Evolutionary conservation across 2,329 filamentous ascomycete species (phyloP), one percentile per base, ranked within the genome.

Genomic region (Xylaria hypoxylon): DNA sequence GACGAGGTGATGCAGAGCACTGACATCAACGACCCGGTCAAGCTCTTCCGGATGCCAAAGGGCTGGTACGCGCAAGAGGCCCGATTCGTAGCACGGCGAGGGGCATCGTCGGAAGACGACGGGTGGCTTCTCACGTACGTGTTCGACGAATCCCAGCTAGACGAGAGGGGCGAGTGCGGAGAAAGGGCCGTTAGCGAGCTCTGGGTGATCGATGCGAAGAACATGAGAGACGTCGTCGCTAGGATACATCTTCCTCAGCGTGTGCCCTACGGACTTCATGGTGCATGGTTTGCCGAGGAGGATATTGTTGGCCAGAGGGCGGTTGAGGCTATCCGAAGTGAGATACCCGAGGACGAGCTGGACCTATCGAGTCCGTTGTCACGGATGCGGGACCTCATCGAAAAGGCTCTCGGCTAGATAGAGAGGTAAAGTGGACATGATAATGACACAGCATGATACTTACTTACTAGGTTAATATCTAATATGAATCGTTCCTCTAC

Each of bases 231-330:
- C 2, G 80, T 92, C 0, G 82, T 90, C 3, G 87, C 84, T 5
- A 84, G 81, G 65, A 81, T 92, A 3, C 77, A 78, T 22, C 77
- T 93, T 38, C 89, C 89, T 2, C 89, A 91, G 70, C 78, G 90
- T 13, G 89, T 92, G 0, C 89, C 90, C 0, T 92, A 92, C 71
- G 90, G 90, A 0, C 77, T 92, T 55, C 90, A 91, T 73, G 88
- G 87, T 3, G 81, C 80, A 6, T 91, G 88, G 86, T 89, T 90
- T 61, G 78, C 80, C 0, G 82, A 85, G 62, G 79, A 82, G 2
- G 80, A 88, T 65, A 83, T 90, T 24, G 68, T 72, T 7, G 75
- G 74, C 1, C 88, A 90, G 73, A 78, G 81, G 31, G 70, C 71
- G 8, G 63, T 73, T n/a, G 64, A 69, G 17, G 63, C 65, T 19